Base-by-base conservation (phyloP, 305 asterid genomes). In the Striga hermonthica region DNA sequence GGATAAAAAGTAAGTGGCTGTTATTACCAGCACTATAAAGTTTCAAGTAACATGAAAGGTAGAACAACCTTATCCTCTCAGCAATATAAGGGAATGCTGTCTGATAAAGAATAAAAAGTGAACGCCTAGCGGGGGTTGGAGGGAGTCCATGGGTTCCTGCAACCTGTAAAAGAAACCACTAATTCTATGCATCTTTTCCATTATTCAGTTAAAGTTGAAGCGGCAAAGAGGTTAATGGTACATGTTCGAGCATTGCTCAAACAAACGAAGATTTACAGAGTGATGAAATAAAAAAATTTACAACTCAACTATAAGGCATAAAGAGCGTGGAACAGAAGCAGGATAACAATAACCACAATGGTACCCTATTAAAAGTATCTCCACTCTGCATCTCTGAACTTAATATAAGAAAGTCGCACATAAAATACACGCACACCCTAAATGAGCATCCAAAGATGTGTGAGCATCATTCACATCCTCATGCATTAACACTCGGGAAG, bases 71-170 rank as follows among this genome's bases (percentile, higher is more conserved):
- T 82, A 88, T 81, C 71, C 96, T 80, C 80, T 93, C 99, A 69
- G 95, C 97, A 74, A 93, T 86, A 64, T 93, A 90, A 35, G 96
- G 99, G 72, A 93, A 84, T 36, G 97, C 88, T 48, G 95, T 84
- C 80, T 90, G 99, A 75, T 85, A 88, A 77, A 93, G 77, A 63
- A 90, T 90, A 80, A 90, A 93, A 60, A 93, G 88, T 72, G 93
- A 88, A 64, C 95, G 95, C 72, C 95, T 84, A 5, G 97, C 97
- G 8, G 99, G 91, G 76, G 96, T 93, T 63, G 97, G 99, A 56
- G 97, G 87, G 75, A 90, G 95, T 50, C 91, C 96, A 80, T 81
- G 78, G 65, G 84, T 80, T 66, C 97, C 96, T 13, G 96, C 82
- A 84, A 88, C 90, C 99, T 93, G 81, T 37, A 76, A 77, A 60